A percentile compares a stretch with the other conserved stretches of the same genome.
phyloP scores from a whole-genome alignment of 495 filamentous ascomycete species.

The Daldinia bambusicola region DNA sequence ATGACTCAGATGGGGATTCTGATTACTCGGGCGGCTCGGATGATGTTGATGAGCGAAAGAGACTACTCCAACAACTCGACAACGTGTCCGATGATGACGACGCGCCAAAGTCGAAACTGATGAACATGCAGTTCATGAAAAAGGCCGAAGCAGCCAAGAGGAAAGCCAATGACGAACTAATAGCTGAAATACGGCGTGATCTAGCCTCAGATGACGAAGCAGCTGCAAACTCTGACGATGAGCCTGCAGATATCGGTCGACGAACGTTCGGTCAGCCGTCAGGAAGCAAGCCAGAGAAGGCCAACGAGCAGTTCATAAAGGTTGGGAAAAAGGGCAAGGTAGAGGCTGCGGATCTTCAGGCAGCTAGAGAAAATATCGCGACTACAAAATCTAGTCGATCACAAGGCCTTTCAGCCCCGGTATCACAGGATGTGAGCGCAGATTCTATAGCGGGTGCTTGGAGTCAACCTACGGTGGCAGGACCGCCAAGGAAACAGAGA shows the following conservation, averaged over 20 bases:
- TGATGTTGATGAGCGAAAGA: constrained; percentile 63
- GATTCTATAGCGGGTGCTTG: constrained; percentile 45
- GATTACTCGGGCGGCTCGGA: constrained; percentile 63
- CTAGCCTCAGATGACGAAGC: constrained; percentile 66
- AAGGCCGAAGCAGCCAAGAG: constrained; percentile 81
- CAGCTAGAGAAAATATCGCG: constrained; percentile 36
- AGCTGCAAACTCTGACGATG: constrained; percentile 62
- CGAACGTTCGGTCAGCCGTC: constrained; percentile 68
- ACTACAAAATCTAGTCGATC: constrained; percentile 22
- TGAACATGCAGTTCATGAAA: constrained; percentile 77
- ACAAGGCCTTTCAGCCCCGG: constrained; percentile 42
- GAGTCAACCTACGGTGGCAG: constrained; percentile 38
- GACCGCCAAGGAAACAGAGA: constrained; percentile 41
- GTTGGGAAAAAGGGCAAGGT: constrained; percentile 45
- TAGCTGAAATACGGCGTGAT: constrained; percentile 79
- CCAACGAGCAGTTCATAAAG: constrained; percentile 32
- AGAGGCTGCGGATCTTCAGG: constrained; percentile 39
- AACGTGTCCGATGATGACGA: constrained; percentile 53
- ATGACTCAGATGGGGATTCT: constrained; percentile 65
- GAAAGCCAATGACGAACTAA: constrained; percentile 80
- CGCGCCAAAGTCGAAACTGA: constrained; percentile 55
- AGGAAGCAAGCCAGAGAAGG: constrained; percentile 42
- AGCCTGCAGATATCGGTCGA: constrained; percentile 71
- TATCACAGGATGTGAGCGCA: constrained; percentile 23
- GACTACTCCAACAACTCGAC: constrained; percentile 69